Conservation (phyloP, 257 asterid genomes). For the Nicotiana benthamiana region DNA sequence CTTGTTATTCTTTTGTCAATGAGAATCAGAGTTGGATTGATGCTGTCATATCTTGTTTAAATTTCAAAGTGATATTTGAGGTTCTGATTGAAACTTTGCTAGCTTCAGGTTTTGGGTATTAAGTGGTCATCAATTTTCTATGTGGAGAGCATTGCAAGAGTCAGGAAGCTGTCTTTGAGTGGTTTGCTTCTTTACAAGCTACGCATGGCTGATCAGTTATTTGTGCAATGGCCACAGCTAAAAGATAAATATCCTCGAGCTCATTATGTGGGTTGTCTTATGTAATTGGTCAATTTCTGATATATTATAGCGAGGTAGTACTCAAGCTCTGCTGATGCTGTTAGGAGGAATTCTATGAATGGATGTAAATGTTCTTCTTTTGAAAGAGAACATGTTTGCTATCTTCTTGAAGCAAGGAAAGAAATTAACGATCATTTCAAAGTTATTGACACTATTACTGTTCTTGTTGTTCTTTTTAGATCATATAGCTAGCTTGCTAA, state of each 20-base stretch:
- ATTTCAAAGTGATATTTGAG: not conserved
- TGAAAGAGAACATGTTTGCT: not conserved
- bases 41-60: not conserved
- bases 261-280: conserved; percentile 75
- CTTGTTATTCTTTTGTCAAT: no score
- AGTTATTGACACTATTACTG: not conserved
- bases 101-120: conserved; percentile 52
- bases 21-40: not conserved
- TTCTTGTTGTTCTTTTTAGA: not conserved
- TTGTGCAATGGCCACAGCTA: conserved; percentile 92
- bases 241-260: conserved; percentile 71
- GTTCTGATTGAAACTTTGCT: conserved; percentile 1
- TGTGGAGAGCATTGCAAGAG: conserved; percentile 95
- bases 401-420: not conserved
- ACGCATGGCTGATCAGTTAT: conserved; percentile 72
- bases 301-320: not conserved
- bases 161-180: conserved; percentile 75
- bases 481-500: not conserved
- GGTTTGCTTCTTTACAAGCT: conserved; percentile 75
- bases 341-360: not conserved
- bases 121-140: conserved; percentile 87
- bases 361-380: not conserved
- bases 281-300: conserved; percentile 28
- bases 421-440: not conserved
- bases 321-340: not conserved